Percentiles rank a stretch among this genome's conserved stretches.
Conservation (phyloP, 805 yeast genomes). For the Saccharomyces jurei region DNA sequence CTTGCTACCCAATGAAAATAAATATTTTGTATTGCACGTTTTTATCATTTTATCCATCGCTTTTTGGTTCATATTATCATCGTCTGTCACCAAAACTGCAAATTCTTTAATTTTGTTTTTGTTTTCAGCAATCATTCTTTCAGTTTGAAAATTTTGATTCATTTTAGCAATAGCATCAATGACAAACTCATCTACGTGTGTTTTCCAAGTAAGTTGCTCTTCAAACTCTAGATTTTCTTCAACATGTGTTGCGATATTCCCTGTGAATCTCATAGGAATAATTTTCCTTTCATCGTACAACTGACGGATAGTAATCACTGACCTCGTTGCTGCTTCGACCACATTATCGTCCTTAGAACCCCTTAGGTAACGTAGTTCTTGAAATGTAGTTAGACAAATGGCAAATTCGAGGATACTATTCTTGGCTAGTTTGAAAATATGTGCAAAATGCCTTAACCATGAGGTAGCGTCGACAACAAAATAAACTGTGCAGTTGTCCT, state of each 20-base stretch:
- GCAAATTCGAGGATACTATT: conserved; percentile 49
- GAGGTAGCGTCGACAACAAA: conserved; percentile 66
- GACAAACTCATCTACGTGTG: conserved; percentile 60
- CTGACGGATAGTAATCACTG: conserved; percentile 64
- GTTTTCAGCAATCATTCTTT: not conserved
- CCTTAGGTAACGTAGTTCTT: conserved; percentile 61
- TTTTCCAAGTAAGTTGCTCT: conserved; percentile 60
- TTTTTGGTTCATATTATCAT: conserved; percentile 60
- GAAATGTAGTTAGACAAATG: conserved; percentile 68
- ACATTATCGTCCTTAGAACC: conserved; percentile 63
- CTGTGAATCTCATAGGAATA: conserved; percentile 56
- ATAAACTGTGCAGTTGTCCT: conserved; percentile 14
- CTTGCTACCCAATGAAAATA: conserved; percentile 26
- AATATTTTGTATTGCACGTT: conserved; percentile 29
- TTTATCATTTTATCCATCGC: conserved; percentile 33
- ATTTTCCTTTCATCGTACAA: conserved; percentile 48
- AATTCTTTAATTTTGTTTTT: not conserved
- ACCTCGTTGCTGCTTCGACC: conserved; percentile 75
- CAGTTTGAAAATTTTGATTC: conserved; percentile 21
- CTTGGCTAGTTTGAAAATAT: conserved; percentile 58
- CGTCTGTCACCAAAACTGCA: conserved; percentile 59
- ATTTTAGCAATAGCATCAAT: conserved; percentile 42
- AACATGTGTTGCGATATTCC: conserved; percentile 54
- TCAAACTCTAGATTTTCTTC: conserved; percentile 68
- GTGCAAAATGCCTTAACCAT: conserved; percentile 73